Evolutionary conservation across 306 rosid genomes (phyloP).

Genomic region (Hylodesmum podocarpum): DNA sequence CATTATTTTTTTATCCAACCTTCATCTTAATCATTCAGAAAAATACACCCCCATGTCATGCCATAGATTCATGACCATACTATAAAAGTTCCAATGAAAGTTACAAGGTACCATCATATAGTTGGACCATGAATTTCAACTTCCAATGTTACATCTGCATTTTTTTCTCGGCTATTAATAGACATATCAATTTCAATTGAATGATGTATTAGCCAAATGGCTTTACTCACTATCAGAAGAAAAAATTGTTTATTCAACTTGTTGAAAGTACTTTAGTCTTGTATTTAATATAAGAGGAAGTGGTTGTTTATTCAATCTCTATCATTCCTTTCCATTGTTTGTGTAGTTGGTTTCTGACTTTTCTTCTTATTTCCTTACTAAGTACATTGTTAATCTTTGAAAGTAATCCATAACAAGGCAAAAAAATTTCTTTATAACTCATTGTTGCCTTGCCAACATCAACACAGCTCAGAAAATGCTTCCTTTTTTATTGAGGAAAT

Average conservation of each 20-base stretch:
- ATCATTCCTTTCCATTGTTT: slow-evolving; percentile 2
- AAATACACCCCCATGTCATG: neutral
- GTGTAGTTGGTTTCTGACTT: slow-evolving; percentile 23
- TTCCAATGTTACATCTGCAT: neutral
- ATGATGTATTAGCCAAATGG: neutral
- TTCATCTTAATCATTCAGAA: neutral
- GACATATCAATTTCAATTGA: neutral
- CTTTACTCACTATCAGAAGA: neutral
- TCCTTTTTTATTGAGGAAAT: slow-evolving; percentile 16
- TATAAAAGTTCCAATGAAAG: neutral
- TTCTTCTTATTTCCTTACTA: neutral
- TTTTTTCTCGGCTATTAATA: neutral
- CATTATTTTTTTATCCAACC: no score
- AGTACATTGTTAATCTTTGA: neutral
- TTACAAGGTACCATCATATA: neutral
- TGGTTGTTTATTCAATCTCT: slow-evolving; percentile 6
- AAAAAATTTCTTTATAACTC: no score
- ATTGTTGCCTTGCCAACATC: neutral
- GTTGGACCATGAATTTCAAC: neutral
- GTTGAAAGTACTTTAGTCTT: no score
- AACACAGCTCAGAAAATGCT: neutral
- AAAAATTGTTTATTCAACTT: no score
- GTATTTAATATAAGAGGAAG: neutral
- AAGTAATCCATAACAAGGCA: neutral
- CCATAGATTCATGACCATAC: neutral